A percentile compares a stretch with the other conserved stretches of the same genome.
Evolutionary conservation across 2,329 filamentous ascomycete genomes (phyloP).

Genomic region (Colletotrichum caudatum): DNA sequence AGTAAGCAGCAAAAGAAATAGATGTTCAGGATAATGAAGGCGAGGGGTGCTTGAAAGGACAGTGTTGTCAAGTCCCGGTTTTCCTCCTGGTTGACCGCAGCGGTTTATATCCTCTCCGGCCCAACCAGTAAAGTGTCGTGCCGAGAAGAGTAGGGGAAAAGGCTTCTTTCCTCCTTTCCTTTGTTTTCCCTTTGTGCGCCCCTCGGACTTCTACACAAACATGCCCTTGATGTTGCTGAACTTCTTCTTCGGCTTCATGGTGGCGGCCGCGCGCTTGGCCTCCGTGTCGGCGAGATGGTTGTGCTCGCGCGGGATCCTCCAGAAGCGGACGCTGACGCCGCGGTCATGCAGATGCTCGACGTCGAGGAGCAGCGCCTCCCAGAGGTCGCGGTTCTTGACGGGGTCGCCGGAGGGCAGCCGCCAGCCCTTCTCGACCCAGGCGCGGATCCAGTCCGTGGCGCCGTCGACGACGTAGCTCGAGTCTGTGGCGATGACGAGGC

Average conservation of each 20-base stretch:
- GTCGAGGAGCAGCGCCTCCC: conserved; percentile 60
- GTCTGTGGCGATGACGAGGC: conserved; percentile 66
- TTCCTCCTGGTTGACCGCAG: background rate
- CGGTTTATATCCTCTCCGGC: background rate
- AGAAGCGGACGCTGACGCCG: conserved; percentile 51
- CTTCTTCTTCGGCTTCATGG: background rate
- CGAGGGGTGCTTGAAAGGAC: conserved; percentile 6
- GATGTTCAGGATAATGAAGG: background rate
- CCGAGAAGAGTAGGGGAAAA: background rate
- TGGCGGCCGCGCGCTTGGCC: conserved; percentile 50
- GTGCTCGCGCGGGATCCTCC: conserved; percentile 58
- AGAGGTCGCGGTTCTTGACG: conserved; percentile 66
- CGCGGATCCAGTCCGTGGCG: conserved; percentile 55
- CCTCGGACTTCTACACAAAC: background rate
- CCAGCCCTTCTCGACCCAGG: conserved; percentile 62
- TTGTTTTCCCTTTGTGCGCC: no score
- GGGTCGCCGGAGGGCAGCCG: conserved; percentile 47
- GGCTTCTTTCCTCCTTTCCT: background rate
- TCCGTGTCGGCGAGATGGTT: conserved; percentile 57
- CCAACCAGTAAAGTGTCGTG: background rate
- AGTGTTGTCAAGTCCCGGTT: background rate
- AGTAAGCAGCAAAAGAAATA: background rate
- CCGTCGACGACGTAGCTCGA: conserved; percentile 63
- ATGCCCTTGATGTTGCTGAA: background rate
- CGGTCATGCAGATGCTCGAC: conserved; percentile 46